These are phyloP conservation scores for Gracilaria gracilis DNA, from an alignment of 23 red algal species.

Conservation along the genomic window DNA sequence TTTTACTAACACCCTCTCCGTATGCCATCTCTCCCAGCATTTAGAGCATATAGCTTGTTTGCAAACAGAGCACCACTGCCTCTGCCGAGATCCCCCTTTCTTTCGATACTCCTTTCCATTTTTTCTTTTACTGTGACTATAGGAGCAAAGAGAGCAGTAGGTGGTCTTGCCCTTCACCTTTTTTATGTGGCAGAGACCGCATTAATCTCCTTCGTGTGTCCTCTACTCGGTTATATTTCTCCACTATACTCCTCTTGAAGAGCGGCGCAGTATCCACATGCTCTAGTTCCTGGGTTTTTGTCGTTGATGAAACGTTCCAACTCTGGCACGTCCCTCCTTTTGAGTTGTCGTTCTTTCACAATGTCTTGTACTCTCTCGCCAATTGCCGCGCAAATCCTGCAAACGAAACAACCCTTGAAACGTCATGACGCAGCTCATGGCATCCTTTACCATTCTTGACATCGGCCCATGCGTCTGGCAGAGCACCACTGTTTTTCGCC, in stretches of 20 bases:
- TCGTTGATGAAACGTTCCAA: background rate
- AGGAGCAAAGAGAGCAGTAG: background rate
- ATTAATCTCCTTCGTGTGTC: background rate
- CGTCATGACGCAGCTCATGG: background rate
- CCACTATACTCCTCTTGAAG: background rate
- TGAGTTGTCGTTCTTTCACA: background rate
- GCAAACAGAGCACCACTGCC: background rate
- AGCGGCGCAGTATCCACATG: background rate
- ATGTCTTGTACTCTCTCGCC: background rate
- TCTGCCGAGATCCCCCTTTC: background rate
- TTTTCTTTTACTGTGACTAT: background rate
- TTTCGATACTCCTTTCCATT: constrained; percentile 3
- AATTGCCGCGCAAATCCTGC: background rate
- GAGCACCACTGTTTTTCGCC: constrained; percentile 10
- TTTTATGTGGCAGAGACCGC: background rate
- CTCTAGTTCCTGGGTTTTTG: background rate
- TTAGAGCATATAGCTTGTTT: background rate
- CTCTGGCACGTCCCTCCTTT: background rate
- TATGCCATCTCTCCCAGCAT: background rate
- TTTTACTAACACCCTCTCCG: background rate
- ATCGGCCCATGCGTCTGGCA: background rate
- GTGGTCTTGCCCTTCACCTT: background rate
- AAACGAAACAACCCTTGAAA: background rate
- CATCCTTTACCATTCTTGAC: background rate
- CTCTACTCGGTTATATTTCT: background rate